Evolutionary conservation across 2,329 filamentous ascomycete species (phyloP), one percentile per base, ranked within the genome.

Genomic region (Penicillium sp.): DNA sequence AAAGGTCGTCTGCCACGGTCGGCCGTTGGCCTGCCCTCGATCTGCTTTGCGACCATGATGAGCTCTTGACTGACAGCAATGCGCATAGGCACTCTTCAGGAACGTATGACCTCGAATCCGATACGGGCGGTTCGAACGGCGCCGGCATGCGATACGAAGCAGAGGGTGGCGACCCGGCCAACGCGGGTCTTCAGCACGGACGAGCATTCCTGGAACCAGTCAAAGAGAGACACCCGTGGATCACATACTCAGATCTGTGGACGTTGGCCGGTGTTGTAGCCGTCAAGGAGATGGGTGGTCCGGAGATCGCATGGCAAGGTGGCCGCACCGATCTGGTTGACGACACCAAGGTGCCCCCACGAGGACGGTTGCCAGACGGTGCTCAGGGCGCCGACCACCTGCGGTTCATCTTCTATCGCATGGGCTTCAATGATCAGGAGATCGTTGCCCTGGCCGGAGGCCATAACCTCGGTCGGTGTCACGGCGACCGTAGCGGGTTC

Each of bases 201-300:
- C 75, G 77, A 11, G 72, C 75, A 17, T 81, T 82, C 59, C 71
- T 82, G 42, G 77, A 82, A 51, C 75, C 77, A 4, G 60, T 82
- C 45, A 82, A 81, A 56, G 59, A 60, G 13, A 67, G 68, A 31
- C 72, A 80, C 55, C 68, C 75, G 2, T 81, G 76, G 77, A 76
- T 82, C 54, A 80, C 77, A 16, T 82, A 82, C 59, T 68, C 77
- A 2, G 78, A 82, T 52, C 67, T 82, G 4, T 82, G 78, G 78
- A 81, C 78, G 3, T 64, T 82, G 20, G 77, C 76, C 0, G 76
- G 74, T 30, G 70, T 72, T 2, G 73, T 76, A 0, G 77, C 78
- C 2, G 70, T 82, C 54, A 59, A 71, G 47, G 74, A 74, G 41
- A 75, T 81, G 73, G 77, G 74, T 27, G 79, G 78, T 0, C 79